Evolutionary conservation across 2,329 filamentous ascomycete species (phyloP).

Genomic region (Monosporascus sp.): DNA sequence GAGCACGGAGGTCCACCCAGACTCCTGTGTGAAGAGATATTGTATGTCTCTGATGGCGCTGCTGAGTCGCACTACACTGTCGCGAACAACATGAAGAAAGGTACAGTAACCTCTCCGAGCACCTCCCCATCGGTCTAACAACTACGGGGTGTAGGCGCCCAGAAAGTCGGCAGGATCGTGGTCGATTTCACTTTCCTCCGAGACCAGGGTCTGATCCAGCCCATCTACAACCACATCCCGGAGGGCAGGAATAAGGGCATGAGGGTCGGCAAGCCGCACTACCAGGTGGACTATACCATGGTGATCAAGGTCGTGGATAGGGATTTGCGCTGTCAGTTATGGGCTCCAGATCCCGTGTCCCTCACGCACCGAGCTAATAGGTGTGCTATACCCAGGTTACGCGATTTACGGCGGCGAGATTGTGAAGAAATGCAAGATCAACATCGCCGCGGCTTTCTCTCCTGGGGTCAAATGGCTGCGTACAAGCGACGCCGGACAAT

Average conservation of each 20-base stretch:
- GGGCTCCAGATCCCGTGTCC: background rate
- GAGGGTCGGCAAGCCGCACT: slow-evolving; percentile 8
- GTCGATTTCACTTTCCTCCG: slow-evolving; percentile 23
- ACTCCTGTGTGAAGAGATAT: slow-evolving; percentile 12
- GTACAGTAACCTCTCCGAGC: no score
- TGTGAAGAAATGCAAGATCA: slow-evolving; percentile 6
- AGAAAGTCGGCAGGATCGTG: slow-evolving; percentile 19
- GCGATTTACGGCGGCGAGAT: slow-evolving; percentile 8
- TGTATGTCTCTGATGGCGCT: slow-evolving; percentile 12
- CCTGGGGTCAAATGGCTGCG: slow-evolving; percentile 10
- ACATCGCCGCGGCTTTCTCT: slow-evolving; percentile 7
- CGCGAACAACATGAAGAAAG: no score
- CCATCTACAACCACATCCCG: background rate
- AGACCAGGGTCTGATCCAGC: slow-evolving; percentile 11
- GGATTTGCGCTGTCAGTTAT: slow-evolving; percentile 18
- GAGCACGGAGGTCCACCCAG: background rate
- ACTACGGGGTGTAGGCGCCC: slow-evolving; percentile 6
- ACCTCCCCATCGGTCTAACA: no score
- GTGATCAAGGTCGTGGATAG: slow-evolving; percentile 19
- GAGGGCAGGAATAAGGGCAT: background rate
- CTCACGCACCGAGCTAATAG: background rate
- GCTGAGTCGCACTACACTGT: slow-evolving; percentile 14
- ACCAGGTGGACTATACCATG: slow-evolving; percentile 18
- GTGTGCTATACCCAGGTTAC: slow-evolving; percentile 3
- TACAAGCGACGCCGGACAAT: background rate